A percentile compares a stretch with the other conserved stretches of the same genome.
Conservation (phyloP, 116 monocot genomes). For the Thalassia testudinum region DNA sequence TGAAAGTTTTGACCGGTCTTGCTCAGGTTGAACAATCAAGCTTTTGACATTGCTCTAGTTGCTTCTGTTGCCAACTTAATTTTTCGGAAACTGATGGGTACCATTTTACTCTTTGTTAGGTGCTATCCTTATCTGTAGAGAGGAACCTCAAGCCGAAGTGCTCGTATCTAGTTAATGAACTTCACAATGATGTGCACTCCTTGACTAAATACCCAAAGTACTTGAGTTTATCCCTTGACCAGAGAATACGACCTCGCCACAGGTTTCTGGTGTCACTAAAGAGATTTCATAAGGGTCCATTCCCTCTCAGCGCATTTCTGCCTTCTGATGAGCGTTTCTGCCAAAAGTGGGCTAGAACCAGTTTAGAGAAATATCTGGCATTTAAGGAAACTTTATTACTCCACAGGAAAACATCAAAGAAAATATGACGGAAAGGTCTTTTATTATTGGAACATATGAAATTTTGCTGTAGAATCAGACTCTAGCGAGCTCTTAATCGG, state of each 20-base stretch:
- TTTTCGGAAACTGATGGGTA: too few relatives aligned
- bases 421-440: slow-evolving; percentile 36
- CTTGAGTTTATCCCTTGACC: slow-evolving; percentile 84
- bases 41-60: too few relatives aligned
- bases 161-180: slow-evolving; percentile 84
- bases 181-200: slow-evolving; percentile 72
- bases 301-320: slow-evolving; percentile 79
- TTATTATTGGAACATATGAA: too few relatives aligned
- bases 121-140: slow-evolving; percentile 83
- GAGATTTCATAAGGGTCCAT: slow-evolving; percentile 90
- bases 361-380: slow-evolving; percentile 58
- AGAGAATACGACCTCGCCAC: slow-evolving; percentile 89
- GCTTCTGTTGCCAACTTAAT: too few relatives aligned
- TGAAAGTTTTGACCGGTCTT: slow-evolving; percentile 85
- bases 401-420: slow-evolving; percentile 38
- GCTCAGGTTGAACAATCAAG: slow-evolving; percentile 41
- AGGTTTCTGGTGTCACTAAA: slow-evolving; percentile 71
- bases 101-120: slow-evolving; percentile 20
- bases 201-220: slow-evolving; percentile 92
- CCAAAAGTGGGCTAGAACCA: slow-evolving; percentile 87
- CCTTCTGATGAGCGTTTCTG: slow-evolving; percentile 86
- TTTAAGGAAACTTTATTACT: slow-evolving; percentile 60
- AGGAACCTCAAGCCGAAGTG: slow-evolving; percentile 85
- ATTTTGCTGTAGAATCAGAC: too few relatives aligned
- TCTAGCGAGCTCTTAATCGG: too few relatives aligned